Evolutionary conservation across 768 basidiomycete genomes (phyloP).

Genomic region (Lentinula guzmanii): DNA sequence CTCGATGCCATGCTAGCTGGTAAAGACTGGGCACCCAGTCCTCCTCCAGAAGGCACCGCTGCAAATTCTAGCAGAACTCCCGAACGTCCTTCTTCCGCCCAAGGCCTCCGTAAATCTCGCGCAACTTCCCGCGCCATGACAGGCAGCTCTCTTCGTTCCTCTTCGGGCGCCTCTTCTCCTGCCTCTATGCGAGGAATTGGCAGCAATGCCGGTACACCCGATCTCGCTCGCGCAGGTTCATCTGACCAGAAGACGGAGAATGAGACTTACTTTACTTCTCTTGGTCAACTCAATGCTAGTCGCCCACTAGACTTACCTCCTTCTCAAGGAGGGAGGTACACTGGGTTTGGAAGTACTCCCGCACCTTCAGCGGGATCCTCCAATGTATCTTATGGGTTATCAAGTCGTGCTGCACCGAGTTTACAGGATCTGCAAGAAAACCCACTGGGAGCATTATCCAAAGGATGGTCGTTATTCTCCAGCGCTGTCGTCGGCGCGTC

Average conservation of each 20-base stretch:
- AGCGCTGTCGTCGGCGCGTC: constrained; percentile 77
- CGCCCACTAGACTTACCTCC: constrained; percentile 81
- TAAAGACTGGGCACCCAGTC: constrained; percentile 72
- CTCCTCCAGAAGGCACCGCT: constrained; percentile 48
- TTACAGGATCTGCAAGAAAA: constrained; percentile 81
- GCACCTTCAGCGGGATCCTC: constrained; percentile 36
- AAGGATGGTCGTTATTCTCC: constrained; percentile 96
- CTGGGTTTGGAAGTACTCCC: constrained; percentile 89
- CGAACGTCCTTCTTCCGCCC: constrained; percentile 63
- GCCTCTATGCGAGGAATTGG: constrained; percentile 32
- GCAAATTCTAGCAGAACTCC: constrained; percentile 26
- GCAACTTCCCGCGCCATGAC: constrained; percentile 53
- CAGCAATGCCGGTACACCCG: constrained; percentile 39
- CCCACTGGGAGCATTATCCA: constrained; percentile 78
- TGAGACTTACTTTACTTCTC: constrained; percentile 77
- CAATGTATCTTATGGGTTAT: constrained; percentile 66
- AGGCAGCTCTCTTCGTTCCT: constrained; percentile 40
- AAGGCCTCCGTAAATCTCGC: constrained; percentile 85
- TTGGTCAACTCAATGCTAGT: constrained; percentile 77
- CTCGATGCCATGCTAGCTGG: constrained; percentile 73
- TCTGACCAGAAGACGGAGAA: constrained; percentile 71
- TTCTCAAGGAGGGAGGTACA: constrained; percentile 89
- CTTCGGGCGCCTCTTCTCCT: constrained; percentile 43
- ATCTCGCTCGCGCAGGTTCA: constrained; percentile 18
- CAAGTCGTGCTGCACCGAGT: constrained; percentile 75